Conservation (phyloP, 2,329 filamentous ascomycete species). For the Ophiocordyceps sinensis region DNA sequence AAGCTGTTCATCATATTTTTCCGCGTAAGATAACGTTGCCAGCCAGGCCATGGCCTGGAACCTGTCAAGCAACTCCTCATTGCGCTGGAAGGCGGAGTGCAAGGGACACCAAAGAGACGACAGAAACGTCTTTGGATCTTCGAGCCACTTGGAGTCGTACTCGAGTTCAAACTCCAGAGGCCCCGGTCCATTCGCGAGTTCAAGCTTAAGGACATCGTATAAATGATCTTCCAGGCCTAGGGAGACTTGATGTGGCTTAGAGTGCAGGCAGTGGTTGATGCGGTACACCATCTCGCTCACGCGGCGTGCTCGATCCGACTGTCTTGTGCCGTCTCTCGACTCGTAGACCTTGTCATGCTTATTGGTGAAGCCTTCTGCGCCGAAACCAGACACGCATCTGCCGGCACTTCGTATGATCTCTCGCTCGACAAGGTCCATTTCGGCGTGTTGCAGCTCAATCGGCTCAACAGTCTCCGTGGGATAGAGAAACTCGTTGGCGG, state of each 20-base stretch:
- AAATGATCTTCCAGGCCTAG: background rate
- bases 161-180: background rate
- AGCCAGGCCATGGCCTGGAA: background rate
- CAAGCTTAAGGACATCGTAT: background rate
- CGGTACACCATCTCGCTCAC: background rate
- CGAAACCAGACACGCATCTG: slow-evolving; percentile 6
- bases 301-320: background rate
- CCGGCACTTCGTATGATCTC: slow-evolving; percentile 5
- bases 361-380: slow-evolving; percentile 7
- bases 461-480: no score
- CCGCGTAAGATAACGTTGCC: background rate
- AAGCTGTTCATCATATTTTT: background rate
- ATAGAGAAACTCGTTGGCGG: background rate
- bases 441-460: background rate
- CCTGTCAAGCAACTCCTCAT: background rate
- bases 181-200: background rate
- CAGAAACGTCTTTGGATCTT: background rate
- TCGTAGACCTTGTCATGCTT: slow-evolving; percentile 4
- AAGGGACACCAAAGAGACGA: background rate
- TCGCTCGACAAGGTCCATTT: slow-evolving; percentile 3
- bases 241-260: background rate
- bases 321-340: slow-evolving; percentile 1
- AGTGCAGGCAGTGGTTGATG: background rate
- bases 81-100: background rate
- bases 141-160: background rate